Evolutionary conservation across 2,329 filamentous ascomycete species (phyloP).

Genomic region (Penicillium sp.): DNA sequence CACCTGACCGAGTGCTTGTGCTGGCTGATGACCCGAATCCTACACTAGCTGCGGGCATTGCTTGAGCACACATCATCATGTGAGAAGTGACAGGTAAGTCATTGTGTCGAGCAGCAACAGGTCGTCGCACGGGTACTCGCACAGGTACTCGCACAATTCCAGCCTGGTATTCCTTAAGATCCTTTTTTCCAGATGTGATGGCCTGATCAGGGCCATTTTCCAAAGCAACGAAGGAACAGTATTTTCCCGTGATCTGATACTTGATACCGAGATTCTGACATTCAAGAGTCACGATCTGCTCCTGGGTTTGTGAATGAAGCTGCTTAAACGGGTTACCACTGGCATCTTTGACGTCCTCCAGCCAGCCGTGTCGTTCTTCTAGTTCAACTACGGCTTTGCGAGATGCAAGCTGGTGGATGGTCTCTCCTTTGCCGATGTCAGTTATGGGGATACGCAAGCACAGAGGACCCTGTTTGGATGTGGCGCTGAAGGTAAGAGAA

Average conservation of each 20-base stretch:
- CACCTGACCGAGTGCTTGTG: not conserved
- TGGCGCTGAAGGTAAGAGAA: slow-evolving; percentile 60
- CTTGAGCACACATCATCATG: no score
- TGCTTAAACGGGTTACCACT: slow-evolving; percentile 49
- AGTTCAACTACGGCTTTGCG: slow-evolving; percentile 68
- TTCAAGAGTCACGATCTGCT: slow-evolving; percentile 64
- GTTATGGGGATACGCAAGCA: slow-evolving; percentile 65
- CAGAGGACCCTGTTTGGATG: slow-evolving; percentile 58
- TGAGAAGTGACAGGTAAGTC: no score
- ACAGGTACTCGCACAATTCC: no score
- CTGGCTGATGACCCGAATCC: not conserved
- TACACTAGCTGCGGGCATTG: no score
- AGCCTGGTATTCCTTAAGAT: not conserved
- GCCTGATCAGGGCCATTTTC: slow-evolving; percentile 36
- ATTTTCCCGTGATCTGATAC: slow-evolving; percentile 68
- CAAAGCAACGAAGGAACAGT: slow-evolving; percentile 72
- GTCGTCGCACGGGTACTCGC: no score
- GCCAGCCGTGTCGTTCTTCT: slow-evolving; percentile 69
- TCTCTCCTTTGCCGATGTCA: slow-evolving; percentile 49
- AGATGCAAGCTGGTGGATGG: slow-evolving; percentile 69
- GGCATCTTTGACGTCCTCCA: slow-evolving; percentile 52
- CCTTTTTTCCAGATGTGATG: not conserved
- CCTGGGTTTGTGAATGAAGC: slow-evolving; percentile 52
- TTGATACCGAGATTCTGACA: slow-evolving; percentile 64
- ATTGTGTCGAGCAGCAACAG: no score